Conservation (phyloP, 2,329 filamentous ascomycete genomes). For the Biscogniauxia mediterranea region DNA sequence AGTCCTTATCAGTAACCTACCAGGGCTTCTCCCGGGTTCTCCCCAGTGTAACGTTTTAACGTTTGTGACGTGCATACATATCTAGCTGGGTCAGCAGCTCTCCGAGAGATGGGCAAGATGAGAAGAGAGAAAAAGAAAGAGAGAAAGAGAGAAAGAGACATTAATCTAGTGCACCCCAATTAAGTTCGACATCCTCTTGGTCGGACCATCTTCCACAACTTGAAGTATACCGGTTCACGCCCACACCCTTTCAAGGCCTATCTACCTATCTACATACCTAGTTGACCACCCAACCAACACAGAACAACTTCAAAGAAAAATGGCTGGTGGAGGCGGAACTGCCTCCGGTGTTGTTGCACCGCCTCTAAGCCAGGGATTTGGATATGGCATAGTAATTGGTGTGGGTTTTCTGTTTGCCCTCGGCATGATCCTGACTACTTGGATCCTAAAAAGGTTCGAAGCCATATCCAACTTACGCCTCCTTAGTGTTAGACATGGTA, state of each 20-base stretch:
- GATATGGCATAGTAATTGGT: constrained; percentile 74
- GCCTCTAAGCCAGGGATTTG: constrained; percentile 57
- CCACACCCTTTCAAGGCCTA: too few relatives aligned
- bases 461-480: neutral
- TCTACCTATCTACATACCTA: too few relatives aligned
- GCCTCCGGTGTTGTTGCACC: constrained; percentile 11
- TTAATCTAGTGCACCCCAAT: too few relatives aligned
- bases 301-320: neutral
- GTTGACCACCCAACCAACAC: too few relatives aligned
- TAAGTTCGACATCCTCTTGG: neutral
- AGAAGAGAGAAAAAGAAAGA: neutral
- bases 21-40: neutral
- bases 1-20: neutral
- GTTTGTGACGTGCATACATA: neutral
- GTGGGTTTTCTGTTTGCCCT: constrained; percentile 71
- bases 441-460: constrained; percentile 58
- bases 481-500: too few relatives aligned
- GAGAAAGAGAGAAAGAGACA: too few relatives aligned
- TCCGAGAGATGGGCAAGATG: neutral
- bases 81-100: neutral
- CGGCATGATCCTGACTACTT: constrained; percentile 69
- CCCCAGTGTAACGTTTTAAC: neutral
- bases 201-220: neutral
- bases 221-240: neutral
- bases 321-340: constrained; percentile 10